Evolutionary conservation across 2,329 filamentous ascomycete species (phyloP), one percentile per base, ranked within the genome.

Genomic region (Aspergillus fijiensis): DNA sequence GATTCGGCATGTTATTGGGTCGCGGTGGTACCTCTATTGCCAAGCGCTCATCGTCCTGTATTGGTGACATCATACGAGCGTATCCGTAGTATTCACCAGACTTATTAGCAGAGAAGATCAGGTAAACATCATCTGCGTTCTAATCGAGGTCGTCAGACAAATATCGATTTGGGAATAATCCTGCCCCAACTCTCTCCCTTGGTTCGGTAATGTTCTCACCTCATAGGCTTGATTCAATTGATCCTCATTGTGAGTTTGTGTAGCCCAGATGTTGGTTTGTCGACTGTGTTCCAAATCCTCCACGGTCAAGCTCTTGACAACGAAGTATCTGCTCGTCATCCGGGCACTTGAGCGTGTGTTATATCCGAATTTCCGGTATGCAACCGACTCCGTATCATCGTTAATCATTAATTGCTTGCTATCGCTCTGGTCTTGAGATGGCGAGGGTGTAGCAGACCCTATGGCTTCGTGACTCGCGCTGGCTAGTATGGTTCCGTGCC

Each of bases 11-110:
- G 12, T 82, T 76, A 61, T 89, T 87, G 7, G 83, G 80, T 65
- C 87, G 86, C 1, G 87, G 87, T 4, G 87, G 86, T 74, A 91
- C 89, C 70, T 89, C 83, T 52, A 90, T 86, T 0, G 87, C 85
- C 1, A 88, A 85, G 0, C 83, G 82, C 11, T 89, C 87, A 66
- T 96, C 90, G 57, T 93, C 85, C 67, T 89, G 88, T 69, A 97
- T 96, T 4, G 87, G 81, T 23, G 94, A 96, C 10, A 83, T 80
- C 94, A 98, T 98, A 42, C 90, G 87, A 21, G 93, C 94, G 71
- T 96, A 97, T 21, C 94, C 94, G 77, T 95, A 97, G 72, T 97
- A 98, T 75, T 97, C 94, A 12, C 94, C 94, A 0, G 94, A 97
- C 71, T 97, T 97, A 76, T 98, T 98, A 12, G 94, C 94, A 1